Conservation (phyloP, 495 filamentous ascomycete genomes). For the Penicillium subrubescens region DNA sequence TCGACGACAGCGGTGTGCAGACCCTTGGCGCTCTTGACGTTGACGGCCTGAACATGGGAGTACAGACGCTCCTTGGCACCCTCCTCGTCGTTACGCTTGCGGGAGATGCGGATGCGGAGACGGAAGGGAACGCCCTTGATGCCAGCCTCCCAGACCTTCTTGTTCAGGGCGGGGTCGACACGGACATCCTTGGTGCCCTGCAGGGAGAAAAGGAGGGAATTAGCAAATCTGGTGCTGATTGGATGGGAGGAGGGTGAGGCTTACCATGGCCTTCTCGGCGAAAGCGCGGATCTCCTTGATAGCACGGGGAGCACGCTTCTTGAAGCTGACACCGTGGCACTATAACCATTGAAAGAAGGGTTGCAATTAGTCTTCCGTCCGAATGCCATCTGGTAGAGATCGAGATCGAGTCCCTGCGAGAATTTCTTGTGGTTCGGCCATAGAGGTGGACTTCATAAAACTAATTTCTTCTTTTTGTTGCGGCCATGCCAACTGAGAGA, state of each 20-base stretch:
- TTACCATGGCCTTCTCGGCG: constrained; percentile 91
- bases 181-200: constrained; percentile 98
- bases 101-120: constrained; percentile 94
- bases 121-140: constrained; percentile 98
- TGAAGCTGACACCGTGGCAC: constrained; percentile 97
- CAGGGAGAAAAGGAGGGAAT: background rate
- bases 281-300: constrained; percentile 99
- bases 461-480: constrained; percentile 54
- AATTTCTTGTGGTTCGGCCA: constrained; percentile 40
- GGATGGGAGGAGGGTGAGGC: constrained; percentile 26
- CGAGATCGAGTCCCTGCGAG: constrained; percentile 34
- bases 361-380: constrained; percentile 61
- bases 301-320: constrained; percentile 96
- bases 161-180: constrained; percentile 97
- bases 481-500: constrained; percentile 22
- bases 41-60: constrained; percentile 98
- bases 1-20: constrained; percentile 82
- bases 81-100: constrained; percentile 99
- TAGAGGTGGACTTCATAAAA: constrained; percentile 73
- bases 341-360: constrained; percentile 52
- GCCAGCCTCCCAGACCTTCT: constrained; percentile 99
- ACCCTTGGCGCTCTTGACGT: constrained; percentile 98
- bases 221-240: background rate
- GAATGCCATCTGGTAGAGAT: constrained; percentile 55
- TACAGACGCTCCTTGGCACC: constrained; percentile 97